These are phyloP conservation scores for Suillus sp. DNA, from an alignment of 768 basidiomycete genomes.

Conservation along the genomic window DNA sequence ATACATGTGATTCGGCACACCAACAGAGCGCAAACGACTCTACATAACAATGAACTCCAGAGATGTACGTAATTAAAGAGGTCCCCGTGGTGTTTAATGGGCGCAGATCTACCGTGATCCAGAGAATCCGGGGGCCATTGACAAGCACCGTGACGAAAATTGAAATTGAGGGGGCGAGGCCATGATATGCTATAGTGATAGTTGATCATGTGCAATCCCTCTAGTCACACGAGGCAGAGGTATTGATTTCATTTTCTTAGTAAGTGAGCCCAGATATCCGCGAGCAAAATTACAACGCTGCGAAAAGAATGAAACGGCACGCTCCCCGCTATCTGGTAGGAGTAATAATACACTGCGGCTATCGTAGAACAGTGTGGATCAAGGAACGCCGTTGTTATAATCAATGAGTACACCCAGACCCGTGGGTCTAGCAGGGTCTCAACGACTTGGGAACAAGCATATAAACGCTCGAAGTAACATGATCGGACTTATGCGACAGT, in stretches of 20 bases:
- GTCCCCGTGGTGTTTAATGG: constrained; percentile 1
- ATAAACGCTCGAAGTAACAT: neutral
- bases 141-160: neutral
- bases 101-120: neutral
- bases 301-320: neutral
- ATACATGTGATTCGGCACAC: no score
- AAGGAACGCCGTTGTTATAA: neutral
- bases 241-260: neutral
- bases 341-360: neutral
- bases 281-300: neutral
- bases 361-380: neutral
- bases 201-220: neutral
- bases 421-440: no score
- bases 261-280: neutral
- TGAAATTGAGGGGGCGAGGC: neutral
- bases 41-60: no score
- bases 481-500: neutral
- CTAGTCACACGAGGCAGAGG: neutral
- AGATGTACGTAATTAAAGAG: neutral
- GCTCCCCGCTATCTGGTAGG: neutral
- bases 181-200: neutral
- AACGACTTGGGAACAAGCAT: neutral
- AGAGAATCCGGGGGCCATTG: neutral
- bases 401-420: neutral
- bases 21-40: no score